Conservation (phyloP, 2,329 filamentous ascomycete species). For the Penicillium glabrum region DNA sequence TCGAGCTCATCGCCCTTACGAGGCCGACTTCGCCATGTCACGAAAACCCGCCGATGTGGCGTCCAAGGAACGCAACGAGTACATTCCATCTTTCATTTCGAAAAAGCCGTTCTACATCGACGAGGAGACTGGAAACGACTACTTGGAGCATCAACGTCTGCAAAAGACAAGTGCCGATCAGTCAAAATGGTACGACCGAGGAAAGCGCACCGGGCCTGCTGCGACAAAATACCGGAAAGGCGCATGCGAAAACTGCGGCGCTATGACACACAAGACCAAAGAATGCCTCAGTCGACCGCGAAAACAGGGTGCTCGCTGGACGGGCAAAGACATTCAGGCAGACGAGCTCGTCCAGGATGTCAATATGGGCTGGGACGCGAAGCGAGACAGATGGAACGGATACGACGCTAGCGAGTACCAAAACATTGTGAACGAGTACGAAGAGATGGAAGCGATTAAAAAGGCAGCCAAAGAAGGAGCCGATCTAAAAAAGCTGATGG, state of each 20-base stretch:
- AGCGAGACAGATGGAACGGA: constrained; percentile 97
- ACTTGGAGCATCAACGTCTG: constrained; percentile 93
- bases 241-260: constrained; percentile 96
- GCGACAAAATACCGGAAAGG: constrained; percentile 98
- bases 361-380: constrained; percentile 91
- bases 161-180: constrained; percentile 67
- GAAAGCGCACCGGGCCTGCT: constrained; percentile 77
- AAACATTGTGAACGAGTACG: constrained; percentile 83
- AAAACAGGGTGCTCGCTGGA: constrained; percentile 87
- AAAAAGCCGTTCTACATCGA: constrained; percentile 95
- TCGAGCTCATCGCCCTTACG: not conserved
- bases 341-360: constrained; percentile 87
- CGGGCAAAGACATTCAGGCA: constrained; percentile 87
- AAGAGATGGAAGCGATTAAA: constrained; percentile 77
- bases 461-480: constrained; percentile 53
- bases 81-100: constrained; percentile 97
- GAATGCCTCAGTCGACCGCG: constrained; percentile 88
- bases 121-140: constrained; percentile 76
- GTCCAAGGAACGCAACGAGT: constrained; percentile 90
- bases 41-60: constrained; percentile 55
- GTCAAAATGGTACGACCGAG: constrained; percentile 90
- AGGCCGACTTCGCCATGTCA: constrained; percentile 33
- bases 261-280: constrained; percentile 93
- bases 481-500: constrained; percentile 47
- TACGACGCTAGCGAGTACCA: constrained; percentile 87